Conservation (phyloP, 2,329 filamentous ascomycete species). For the Stachybotrys chlorohalonatus region DNA sequence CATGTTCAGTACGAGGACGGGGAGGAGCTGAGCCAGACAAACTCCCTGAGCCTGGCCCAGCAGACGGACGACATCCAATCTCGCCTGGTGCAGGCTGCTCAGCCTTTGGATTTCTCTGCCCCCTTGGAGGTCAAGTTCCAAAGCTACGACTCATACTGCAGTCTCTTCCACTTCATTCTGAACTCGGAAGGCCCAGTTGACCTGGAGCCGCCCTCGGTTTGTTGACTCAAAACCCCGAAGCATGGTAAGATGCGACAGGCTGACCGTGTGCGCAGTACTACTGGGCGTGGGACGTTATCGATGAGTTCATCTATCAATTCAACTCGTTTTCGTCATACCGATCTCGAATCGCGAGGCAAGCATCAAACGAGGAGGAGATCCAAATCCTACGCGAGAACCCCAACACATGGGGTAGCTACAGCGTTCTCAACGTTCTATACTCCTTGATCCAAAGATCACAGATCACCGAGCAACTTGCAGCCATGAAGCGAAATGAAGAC, state of each 20-base stretch:
- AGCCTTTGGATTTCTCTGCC: constrained; percentile 91
- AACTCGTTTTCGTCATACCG: constrained; percentile 98
- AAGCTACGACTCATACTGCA: constrained; percentile 99
- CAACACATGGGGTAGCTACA: constrained; percentile 99
- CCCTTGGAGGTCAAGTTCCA: constrained; percentile 95
- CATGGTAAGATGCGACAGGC: background rate
- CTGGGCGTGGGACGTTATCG: constrained; percentile 99
- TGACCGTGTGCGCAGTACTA: constrained; percentile 59
- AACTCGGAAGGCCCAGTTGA: constrained; percentile 99
- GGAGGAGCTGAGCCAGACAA: constrained; percentile 68
- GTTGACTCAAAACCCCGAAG: constrained; percentile 24
- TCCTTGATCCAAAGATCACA: constrained; percentile 97
- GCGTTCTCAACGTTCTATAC: constrained; percentile 97
- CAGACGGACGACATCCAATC: constrained; percentile 89
- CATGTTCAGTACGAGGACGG: constrained; percentile 91
- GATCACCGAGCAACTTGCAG: constrained; percentile 93
- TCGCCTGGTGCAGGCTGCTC: constrained; percentile 81
- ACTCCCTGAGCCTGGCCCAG: constrained; percentile 58
- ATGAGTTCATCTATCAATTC: constrained; percentile 99
- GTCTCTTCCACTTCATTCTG: constrained; percentile 96
- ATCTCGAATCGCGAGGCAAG: constrained; percentile 76
- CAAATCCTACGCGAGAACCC: constrained; percentile 89
- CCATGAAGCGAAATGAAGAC: constrained; percentile 91
- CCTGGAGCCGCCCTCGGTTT: constrained; percentile 88
- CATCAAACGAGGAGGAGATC: constrained; percentile 85